phyloP scores from a whole-genome alignment of 176 grass and related monocot genomes.

The Ensete glaucum region DNA sequence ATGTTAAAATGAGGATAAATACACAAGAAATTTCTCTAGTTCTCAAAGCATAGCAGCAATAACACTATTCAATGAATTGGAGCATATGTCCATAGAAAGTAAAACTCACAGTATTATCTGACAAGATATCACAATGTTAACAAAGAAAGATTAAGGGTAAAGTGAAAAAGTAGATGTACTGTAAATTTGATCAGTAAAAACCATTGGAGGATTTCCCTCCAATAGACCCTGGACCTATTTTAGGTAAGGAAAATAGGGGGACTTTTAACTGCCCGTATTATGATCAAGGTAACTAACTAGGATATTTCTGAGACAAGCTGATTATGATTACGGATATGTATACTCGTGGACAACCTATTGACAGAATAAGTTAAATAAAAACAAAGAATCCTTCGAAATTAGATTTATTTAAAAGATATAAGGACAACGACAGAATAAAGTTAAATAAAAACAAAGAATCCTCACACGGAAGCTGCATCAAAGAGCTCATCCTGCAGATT shows the following conservation, averaged over 20 bases:
- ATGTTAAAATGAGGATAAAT: not conserved
- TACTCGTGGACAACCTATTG: not conserved
- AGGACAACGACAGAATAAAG: too few relatives aligned
- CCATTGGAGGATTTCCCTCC: not conserved
- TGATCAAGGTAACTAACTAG: not conserved
- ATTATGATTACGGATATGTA: not conserved
- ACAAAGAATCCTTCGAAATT: too few relatives aligned
- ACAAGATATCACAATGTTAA: too few relatives aligned
- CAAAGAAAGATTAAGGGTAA: too few relatives aligned
- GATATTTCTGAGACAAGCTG: not conserved
- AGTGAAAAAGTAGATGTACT: too few relatives aligned
- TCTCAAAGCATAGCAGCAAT: not conserved
- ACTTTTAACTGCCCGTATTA: not conserved
- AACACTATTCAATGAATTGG: not conserved
- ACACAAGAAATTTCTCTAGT: not conserved
- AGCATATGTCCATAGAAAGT: too few relatives aligned
- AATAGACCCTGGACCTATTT: not conserved
- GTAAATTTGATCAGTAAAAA: not conserved
- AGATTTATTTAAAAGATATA: not conserved
- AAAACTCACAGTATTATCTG: too few relatives aligned
- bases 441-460: conserved; percentile 1
- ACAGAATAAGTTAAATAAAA: not conserved
- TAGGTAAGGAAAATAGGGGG: not conserved
- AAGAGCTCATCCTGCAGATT: conserved; percentile 79
- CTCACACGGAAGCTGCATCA: conserved; percentile 67